These are phyloP conservation scores for Crepidotus sp. DNA, from an alignment of 1,284 basidiomycete genomes.

Conservation along the genomic window DNA sequence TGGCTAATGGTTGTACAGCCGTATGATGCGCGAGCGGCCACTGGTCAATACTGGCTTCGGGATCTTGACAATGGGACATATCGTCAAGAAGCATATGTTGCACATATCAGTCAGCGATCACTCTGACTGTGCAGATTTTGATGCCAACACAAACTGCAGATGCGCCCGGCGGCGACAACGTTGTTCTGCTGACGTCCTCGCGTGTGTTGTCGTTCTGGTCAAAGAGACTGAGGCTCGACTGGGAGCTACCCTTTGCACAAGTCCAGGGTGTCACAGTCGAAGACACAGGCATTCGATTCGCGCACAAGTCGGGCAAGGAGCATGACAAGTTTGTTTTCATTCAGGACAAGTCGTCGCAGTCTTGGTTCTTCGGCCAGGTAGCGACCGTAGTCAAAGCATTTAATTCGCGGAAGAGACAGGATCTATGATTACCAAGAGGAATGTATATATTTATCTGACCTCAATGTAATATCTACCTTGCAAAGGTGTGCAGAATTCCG, in stretches of 20 bases:
- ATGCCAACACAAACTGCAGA: constrained; percentile 32
- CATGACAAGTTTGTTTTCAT: constrained; percentile 71
- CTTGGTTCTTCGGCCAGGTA: constrained; percentile 72
- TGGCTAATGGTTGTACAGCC: constrained; percentile 38
- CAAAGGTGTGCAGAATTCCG: too few species aligned
- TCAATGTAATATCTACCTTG: not conserved
- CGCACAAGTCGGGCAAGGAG: constrained; percentile 64
- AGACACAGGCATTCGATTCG: constrained; percentile 82
- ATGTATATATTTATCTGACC: constrained; percentile 4
- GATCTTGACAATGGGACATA: constrained; percentile 85
- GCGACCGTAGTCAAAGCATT: constrained; percentile 66
- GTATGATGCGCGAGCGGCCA: constrained; percentile 82
- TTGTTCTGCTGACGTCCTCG: constrained; percentile 75
- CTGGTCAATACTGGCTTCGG: constrained; percentile 95
- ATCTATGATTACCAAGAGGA: constrained; percentile 28
- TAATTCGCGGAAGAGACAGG: constrained; percentile 65
- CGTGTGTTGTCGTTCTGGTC: constrained; percentile 82
- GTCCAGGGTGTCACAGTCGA: constrained; percentile 86
- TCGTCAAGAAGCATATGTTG: constrained; percentile 82
- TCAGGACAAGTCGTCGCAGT: constrained; percentile 61
- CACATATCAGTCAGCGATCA: constrained; percentile 67
- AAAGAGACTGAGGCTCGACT: constrained; percentile 77
- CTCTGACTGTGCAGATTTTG: not conserved
- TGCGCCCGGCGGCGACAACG: constrained; percentile 73
- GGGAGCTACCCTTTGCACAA: constrained; percentile 87